Evolutionary conservation across 345 rosid species (phyloP), one percentile per base, ranked within the genome.

Genomic region (Euphorbia peplus): DNA sequence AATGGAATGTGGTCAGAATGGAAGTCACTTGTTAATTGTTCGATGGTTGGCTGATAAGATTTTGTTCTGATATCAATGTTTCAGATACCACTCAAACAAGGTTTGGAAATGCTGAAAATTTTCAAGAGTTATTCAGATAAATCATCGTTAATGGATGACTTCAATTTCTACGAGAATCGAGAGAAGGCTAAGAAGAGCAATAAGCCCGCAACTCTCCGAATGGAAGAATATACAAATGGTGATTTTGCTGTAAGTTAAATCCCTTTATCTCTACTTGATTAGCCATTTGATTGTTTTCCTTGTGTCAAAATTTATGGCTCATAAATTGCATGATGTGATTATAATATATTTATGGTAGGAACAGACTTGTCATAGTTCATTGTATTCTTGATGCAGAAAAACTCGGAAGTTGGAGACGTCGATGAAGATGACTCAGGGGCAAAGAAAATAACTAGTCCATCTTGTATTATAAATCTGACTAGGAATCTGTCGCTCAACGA

Each of bases 41-140:
- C 54, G 42, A 19, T 24, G 19, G 24, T 63, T 26, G 60, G 24
- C 2, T 63, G 61, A 70, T 28, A 25, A 39, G 50, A 15, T 29
- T 52, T 59, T 63, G 32, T 30, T n/a, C n/a, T n/a, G n/a, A n/a
- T n/a, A n/a, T n/a, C n/a, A n/a, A n/a, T n/a, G n/a, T n/a, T n/a
- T 56, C 83, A 86, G 91, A 66, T 90, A 69, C 80, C 73, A 30
- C 81, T 90, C 63, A 75, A 79, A 74, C 87, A 87, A 78, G 92
- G 96, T 21, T 75, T 90, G 61, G 88, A 86, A 75, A 78, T 90
- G 88, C 83, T 90, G 71, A 83, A 76, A 0, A 86, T 90, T 54
- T 87, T 90, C 58, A 86, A 82, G 78, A 76, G 60, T 29, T 87
- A 84, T 52, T 41, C 84, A 4, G 75, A 80, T 22, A 83, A 63